A percentile compares a stretch with the other conserved stretches of the same genome.
These are phyloP conservation scores for Xylaria sp. DNA, from an alignment of 2,329 filamentous ascomycete genomes.

Conservation along the genomic window DNA sequence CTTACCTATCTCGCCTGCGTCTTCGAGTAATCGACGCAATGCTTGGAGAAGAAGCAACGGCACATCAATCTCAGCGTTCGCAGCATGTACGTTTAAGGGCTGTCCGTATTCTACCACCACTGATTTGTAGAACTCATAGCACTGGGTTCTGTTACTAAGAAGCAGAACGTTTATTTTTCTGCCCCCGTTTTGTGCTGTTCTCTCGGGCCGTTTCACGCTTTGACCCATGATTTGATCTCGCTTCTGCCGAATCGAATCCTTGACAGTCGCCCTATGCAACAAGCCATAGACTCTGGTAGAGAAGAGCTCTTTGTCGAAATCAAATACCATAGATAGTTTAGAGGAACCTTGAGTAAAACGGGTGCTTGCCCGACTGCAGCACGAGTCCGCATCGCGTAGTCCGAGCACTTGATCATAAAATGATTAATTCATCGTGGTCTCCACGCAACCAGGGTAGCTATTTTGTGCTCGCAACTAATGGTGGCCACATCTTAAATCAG, in stretches of 20 bases:
- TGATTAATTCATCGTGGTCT: too few species aligned
- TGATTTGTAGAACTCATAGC: background rate
- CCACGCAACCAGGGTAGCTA: background rate
- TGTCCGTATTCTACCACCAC: background rate
- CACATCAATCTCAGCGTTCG: background rate
- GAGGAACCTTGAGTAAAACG: background rate
- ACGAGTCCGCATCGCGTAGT: background rate
- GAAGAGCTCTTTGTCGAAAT: background rate
- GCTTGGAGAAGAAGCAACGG: background rate
- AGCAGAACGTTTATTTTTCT: background rate
- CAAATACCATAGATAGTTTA: background rate
- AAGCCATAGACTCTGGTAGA: background rate
- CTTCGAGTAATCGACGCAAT: background rate
- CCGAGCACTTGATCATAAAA: background rate
- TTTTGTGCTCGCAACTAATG: background rate
- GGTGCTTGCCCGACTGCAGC: background rate
- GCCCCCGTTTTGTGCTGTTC: background rate
- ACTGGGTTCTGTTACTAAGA: background rate
- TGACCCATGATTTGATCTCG: background rate
- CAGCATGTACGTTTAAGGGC: background rate
- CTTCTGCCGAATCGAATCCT: background rate
- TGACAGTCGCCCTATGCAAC: background rate
- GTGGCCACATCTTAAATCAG: background rate
- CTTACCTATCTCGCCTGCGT: background rate
- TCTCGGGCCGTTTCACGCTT: background rate